Evolutionary conservation across 306 rosid species (phyloP).

Genomic region (Quercus variabilis): DNA sequence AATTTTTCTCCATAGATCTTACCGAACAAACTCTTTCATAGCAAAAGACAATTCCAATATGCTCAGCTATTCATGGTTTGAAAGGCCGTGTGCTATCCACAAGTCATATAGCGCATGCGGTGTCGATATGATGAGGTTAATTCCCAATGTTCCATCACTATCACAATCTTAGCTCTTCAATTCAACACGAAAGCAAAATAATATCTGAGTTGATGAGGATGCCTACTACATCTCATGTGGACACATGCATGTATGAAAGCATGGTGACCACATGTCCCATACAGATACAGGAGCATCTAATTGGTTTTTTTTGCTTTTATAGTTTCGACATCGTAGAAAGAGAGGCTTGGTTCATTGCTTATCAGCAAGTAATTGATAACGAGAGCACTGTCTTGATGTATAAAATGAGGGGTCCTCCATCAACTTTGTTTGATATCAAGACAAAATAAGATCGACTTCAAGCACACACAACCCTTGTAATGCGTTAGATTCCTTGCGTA

Average conservation of each 20-base stretch:
- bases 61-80: background rate
- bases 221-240: background rate
- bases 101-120: background rate
- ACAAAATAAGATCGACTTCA: background rate
- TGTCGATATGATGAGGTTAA: background rate
- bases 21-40: too few species aligned
- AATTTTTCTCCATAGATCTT: too few species aligned
- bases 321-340: background rate
- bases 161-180: slow-evolving; percentile 7
- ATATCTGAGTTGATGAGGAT: background rate
- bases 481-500: slow-evolving; percentile 16
- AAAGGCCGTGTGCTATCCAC: slow-evolving; percentile 29
- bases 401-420: background rate
- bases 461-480: too few species aligned
- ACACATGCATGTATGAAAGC: background rate
- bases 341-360: background rate
- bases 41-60: background rate
- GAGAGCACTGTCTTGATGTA: background rate
- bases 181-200: background rate
- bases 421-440: background rate
- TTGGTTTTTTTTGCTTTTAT: background rate
- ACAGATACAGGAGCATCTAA: background rate
- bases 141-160: background rate
- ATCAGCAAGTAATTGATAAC: background rate
- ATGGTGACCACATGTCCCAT: slow-evolving; percentile 9